Percentiles rank a stretch among this genome's conserved stretches.
Evolutionary conservation across 2,329 filamentous ascomycete species (phyloP).

Genomic region (Colletotrichum paranaense): DNA sequence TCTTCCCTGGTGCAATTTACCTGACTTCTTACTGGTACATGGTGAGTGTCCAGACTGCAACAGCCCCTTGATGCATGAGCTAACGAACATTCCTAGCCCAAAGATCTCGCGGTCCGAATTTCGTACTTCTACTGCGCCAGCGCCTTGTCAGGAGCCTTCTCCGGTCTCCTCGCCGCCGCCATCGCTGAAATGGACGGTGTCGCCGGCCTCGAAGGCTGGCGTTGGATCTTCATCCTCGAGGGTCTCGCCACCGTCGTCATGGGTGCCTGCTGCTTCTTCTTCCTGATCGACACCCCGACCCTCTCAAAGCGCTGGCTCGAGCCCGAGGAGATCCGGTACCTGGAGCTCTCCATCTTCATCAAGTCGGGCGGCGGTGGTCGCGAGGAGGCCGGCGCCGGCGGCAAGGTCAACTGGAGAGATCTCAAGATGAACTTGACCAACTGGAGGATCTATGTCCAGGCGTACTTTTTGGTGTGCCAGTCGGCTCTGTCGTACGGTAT

Average conservation of each 20-base stretch:
- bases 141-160: slow-evolving; percentile 75
- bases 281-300: slow-evolving; percentile 40
- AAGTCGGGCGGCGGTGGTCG: slow-evolving; percentile 39
- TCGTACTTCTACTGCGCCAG: slow-evolving; percentile 78
- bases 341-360: slow-evolving; percentile 46
- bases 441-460: slow-evolving; percentile 50
- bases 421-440: slow-evolving; percentile 43
- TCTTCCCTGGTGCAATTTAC: slow-evolving; percentile 67
- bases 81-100: slow-evolving; percentile 48
- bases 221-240: slow-evolving; percentile 43
- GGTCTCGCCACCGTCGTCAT: slow-evolving; percentile 43
- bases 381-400: slow-evolving; percentile 41
- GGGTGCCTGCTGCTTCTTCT: slow-evolving; percentile 39
- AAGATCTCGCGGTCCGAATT: slow-evolving; percentile 54
- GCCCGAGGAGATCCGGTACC: slow-evolving; percentile 39
- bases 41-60: background rate
- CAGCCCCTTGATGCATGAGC: background rate
- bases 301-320: slow-evolving; percentile 41
- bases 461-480: slow-evolving; percentile 45
- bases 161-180: slow-evolving; percentile 67
- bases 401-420: slow-evolving; percentile 40
- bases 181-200: slow-evolving; percentile 63
- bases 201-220: slow-evolving; percentile 54
- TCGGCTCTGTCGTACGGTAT: slow-evolving; percentile 46
- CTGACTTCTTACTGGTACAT: background rate